Conservation (phyloP, 2,329 filamentous ascomycete genomes). For the Sporothrix inflata region DNA sequence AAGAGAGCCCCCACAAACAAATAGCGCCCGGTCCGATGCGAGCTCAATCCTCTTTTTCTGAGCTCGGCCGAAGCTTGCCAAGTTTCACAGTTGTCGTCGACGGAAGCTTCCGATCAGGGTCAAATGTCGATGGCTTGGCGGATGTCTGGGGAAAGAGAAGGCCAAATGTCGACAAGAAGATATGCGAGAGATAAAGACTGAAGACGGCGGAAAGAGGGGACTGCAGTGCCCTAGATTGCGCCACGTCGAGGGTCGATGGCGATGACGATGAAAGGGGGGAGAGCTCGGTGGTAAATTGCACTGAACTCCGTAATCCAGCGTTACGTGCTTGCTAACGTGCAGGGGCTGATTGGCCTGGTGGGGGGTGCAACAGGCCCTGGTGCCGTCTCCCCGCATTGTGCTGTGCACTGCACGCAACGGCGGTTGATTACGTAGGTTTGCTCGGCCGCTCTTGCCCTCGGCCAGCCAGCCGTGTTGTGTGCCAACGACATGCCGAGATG, state of each 20-base stretch:
- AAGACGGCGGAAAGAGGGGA: not conserved
- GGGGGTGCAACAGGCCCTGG: not conserved
- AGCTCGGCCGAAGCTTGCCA: not conserved
- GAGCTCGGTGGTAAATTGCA: not conserved
- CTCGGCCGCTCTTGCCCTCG: not conserved
- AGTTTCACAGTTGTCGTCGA: not conserved
- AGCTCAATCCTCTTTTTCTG: not conserved
- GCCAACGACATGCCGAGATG: not conserved
- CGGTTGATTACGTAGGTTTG: not conserved
- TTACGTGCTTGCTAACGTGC: conserved; percentile 31
- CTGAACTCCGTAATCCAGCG: not conserved
- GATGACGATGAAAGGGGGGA: conserved; percentile 12
- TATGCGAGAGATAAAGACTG: not conserved
- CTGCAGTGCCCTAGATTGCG: conserved; percentile 22
- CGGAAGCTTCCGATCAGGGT: not conserved
- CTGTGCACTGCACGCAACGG: not conserved
- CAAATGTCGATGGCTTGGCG: not conserved
- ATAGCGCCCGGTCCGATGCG: not conserved
- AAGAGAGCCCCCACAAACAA: conserved; percentile 15
- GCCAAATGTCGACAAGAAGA: not conserved
- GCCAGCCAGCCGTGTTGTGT: not conserved
- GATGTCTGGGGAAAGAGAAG: not conserved
- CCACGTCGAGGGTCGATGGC: conserved; percentile 29
- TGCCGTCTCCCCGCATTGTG: conserved; percentile 3
- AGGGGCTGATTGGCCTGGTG: conserved; percentile 30